These are phyloP conservation scores for Naganishia vaughanmartiniae DNA, from an alignment of 768 basidiomycete species.

Conservation along the genomic window DNA sequence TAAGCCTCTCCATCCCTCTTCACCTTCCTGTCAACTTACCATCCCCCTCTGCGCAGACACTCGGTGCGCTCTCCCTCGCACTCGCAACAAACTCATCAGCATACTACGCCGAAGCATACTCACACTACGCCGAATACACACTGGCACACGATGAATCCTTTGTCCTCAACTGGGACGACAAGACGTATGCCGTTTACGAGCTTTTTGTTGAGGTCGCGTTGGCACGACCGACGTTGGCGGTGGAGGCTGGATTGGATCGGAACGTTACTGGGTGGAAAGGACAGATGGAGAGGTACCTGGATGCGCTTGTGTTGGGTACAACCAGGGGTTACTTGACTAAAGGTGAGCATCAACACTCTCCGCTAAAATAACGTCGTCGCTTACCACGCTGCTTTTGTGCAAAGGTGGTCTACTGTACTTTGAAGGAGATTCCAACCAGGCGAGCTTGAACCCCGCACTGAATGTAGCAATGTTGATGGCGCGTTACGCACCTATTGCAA, in stretches of 20 bases:
- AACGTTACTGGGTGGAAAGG: slow-evolving; percentile 67
- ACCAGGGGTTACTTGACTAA: slow-evolving; percentile 61
- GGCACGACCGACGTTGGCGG: slow-evolving; percentile 58
- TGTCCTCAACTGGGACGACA: slow-evolving; percentile 87
- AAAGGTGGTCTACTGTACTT: slow-evolving; percentile 80
- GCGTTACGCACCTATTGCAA: slow-evolving; percentile 72
- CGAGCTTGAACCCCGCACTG: slow-evolving; percentile 74
- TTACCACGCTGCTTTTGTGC: neutral
- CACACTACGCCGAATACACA: slow-evolving; percentile 61
- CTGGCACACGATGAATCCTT: slow-evolving; percentile 57
- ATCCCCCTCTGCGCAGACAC: slow-evolving; percentile 40
- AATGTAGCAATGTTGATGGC: slow-evolving; percentile 80
- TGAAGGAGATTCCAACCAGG: slow-evolving; percentile 74
- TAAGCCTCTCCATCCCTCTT: neutral
- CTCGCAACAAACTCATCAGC: slow-evolving; percentile 65
- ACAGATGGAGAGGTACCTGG: slow-evolving; percentile 73
- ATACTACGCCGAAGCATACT: slow-evolving; percentile 64
- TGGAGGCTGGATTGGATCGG: slow-evolving; percentile 51
- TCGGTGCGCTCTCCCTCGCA: slow-evolving; percentile 74
- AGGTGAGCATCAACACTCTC: slow-evolving; percentile 55
- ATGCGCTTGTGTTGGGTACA: slow-evolving; percentile 63
- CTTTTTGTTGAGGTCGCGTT: slow-evolving; percentile 72
- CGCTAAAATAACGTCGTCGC: neutral
- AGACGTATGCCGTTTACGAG: slow-evolving; percentile 71
- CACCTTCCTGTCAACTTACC: neutral